Evolutionary conservation across 1,139 yeast species (phyloP).

Genomic region (Candida dubliniensis): DNA sequence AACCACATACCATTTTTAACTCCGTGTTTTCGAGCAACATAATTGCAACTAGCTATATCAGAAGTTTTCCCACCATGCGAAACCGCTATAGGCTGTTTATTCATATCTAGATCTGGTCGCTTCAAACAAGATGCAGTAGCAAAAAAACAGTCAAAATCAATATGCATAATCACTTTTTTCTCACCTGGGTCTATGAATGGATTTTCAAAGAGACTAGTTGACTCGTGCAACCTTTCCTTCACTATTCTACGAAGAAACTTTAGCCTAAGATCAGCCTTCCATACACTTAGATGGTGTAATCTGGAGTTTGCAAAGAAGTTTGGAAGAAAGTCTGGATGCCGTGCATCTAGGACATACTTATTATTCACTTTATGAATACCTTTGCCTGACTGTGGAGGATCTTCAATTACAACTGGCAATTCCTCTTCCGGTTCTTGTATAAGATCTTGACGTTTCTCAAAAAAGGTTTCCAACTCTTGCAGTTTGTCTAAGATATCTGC

Average conservation of each 20-base stretch:
- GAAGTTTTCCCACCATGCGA: constrained; percentile 71
- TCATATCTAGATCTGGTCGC: constrained; percentile 55
- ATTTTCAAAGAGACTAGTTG: constrained; percentile 3
- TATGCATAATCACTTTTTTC: constrained; percentile 55
- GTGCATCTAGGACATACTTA: constrained; percentile 50
- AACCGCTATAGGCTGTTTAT: constrained; percentile 72
- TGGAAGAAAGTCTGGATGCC: constrained; percentile 70
- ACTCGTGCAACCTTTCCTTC: constrained; percentile 12
- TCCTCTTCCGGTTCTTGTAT: constrained; percentile 10
- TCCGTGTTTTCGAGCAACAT: constrained; percentile 74
- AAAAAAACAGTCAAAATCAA: constrained; percentile 93
- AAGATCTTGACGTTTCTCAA: constrained; percentile 8
- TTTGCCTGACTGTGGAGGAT: constrained; percentile 6
- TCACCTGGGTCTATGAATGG: constrained; percentile 2
- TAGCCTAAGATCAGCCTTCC: constrained; percentile 77
- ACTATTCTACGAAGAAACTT: constrained; percentile 52
- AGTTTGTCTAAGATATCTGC: constrained; percentile 7
- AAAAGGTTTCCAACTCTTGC: constrained; percentile 13
- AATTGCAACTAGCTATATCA: constrained; percentile 93
- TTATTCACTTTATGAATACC: constrained; percentile 14
- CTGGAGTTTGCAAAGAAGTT: constrained; percentile 79
- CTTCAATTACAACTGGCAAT: constrained; percentile 8
- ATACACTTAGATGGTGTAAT: constrained; percentile 80
- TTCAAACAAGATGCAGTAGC: constrained; percentile 77
- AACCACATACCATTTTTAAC: constrained; percentile 92